Conservation (phyloP, 139 green algal genomes). For the Auxenochlorella pyrenoidosa region DNA sequence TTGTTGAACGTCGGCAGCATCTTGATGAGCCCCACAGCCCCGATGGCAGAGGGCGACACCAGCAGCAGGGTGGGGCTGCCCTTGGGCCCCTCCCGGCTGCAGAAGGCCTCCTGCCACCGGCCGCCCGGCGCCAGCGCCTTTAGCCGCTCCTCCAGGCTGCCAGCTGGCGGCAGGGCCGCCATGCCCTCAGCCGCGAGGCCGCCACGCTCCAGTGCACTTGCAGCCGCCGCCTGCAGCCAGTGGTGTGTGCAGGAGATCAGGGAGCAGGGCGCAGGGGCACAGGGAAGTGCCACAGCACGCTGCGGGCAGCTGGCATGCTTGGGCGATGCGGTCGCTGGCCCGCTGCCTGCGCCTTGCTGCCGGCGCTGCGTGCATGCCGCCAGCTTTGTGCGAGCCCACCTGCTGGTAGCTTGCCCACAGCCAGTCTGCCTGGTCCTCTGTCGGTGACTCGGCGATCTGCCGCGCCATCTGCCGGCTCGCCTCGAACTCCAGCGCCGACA, state of each 20-base stretch:
- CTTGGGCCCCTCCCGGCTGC: background rate
- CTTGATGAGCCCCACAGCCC: constrained; percentile 37
- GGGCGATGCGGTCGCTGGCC: no score
- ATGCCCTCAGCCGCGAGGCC: constrained; percentile 13
- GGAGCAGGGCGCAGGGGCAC: no score
- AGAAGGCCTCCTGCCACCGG: constrained; percentile 16
- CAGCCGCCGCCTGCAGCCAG: background rate
- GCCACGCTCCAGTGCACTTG: constrained; percentile 35
- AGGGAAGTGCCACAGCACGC: no score
- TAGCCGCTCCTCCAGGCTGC: constrained; percentile 35
- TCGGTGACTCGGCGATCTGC: constrained; percentile 14
- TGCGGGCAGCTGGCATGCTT: no score
- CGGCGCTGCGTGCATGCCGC: no score
- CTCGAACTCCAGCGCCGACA: constrained; percentile 43
- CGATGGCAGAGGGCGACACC: constrained; percentile 28
- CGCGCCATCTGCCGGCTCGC: constrained; percentile 7
- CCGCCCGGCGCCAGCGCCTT: background rate
- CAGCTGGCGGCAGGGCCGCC: background rate
- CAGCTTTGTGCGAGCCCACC: background rate
- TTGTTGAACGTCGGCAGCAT: constrained; percentile 23
- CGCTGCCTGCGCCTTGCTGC: no score
- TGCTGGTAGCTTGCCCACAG: constrained; percentile 34
- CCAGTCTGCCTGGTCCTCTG: constrained; percentile 39
- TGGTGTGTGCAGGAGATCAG: no score
- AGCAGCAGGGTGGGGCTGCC: constrained; percentile 38